Base-by-base conservation (phyloP, 805 yeast species). In the Metschnikowia peoriensis region DNA sequence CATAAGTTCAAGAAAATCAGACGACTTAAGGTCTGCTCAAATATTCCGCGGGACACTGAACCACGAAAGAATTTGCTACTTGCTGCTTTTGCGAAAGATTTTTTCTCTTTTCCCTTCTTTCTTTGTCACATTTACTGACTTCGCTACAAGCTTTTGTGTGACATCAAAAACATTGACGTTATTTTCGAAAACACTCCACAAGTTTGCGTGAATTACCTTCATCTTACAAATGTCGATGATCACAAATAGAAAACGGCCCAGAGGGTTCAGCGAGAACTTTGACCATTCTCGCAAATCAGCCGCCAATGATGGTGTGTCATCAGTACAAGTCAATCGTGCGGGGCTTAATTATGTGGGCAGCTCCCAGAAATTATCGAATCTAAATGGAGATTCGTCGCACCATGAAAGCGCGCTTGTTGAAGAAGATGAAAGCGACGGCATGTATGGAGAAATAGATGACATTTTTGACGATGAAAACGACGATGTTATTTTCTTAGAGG, bases 221-320 rank as follows among this genome's bases (percentile, higher is more conserved):
- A n/a, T n/a, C n/a, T n/a, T n/a, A n/a, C n/a, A 29, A 10, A 71
- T 71, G 76, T 69, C 75, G 10, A 53, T 73, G 51, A 70, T 73
- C 27, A 63, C 74, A 32, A 75, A 75, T 55, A 62, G 79, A 59
- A 75, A 75, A 53, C 63, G 79, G 54, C 79, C 79, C 22, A 67
- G 79, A 58, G 78, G 78, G 28, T 72, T 75, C 53, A 71, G 77
- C 54, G 78, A 70, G 47, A 63, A 70, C n/a, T 70, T 72, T 51
- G 72, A 65, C 50, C 53, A 28, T 32, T 52, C 60, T 12, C 52
- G 61, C 22, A 59, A 58, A 32, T 46, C 60, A 0, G 56, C 50
- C 5, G 55, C 61, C 11, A 52, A 38, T 8, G 61, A 58, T 15
- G 45, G 40, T 9, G 34, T 28, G 7, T 6, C 41, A 8, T 16